Evolutionary conservation across 1,284 basidiomycete species (phyloP).

Genomic region (Acaromyces ingoldii): DNA sequence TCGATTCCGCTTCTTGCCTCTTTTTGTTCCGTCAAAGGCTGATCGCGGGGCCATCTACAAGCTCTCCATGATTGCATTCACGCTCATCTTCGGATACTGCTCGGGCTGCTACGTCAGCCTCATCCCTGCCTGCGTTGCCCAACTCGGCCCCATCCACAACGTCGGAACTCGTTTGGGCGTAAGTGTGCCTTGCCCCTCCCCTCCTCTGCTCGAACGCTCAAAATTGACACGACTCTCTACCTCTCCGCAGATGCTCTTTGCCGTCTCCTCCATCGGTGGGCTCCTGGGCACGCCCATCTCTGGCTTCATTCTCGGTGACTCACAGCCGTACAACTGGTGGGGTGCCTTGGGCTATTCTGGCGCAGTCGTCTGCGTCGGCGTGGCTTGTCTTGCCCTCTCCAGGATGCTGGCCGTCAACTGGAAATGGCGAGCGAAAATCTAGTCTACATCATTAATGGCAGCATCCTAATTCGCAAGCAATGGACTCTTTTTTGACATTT

Average conservation of each 20-base stretch:
- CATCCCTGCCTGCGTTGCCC: conserved; percentile 39
- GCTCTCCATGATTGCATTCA: conserved; percentile 24
- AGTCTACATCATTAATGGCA: too few relatives aligned
- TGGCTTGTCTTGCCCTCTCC: neutral
- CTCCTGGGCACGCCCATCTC: conserved; percentile 38
- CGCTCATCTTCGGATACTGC: conserved; percentile 33
- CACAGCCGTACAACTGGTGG: conserved; percentile 8
- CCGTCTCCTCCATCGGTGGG: conserved; percentile 27
- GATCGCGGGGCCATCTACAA: conserved; percentile 28
- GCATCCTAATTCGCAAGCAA: too few relatives aligned
- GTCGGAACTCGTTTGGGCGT: conserved; percentile 43
- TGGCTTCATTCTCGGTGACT: conserved; percentile 14
- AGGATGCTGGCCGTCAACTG: neutral
- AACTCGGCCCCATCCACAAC: conserved; percentile 41
- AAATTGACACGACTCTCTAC: neutral
- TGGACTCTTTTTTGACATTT: too few relatives aligned
- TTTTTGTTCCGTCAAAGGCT: neutral
- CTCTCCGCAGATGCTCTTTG: too few relatives aligned
- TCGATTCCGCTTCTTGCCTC: conserved; percentile 1
- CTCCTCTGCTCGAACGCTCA: neutral
- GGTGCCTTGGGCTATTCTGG: conserved; percentile 6
- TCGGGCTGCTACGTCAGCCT: conserved; percentile 44
- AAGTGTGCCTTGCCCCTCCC: conserved; percentile 34
- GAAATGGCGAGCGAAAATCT: neutral
- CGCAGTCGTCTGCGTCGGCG: neutral